Evolutionary conservation across 805 yeast genomes (phyloP).

Genomic region (Candida jianshihensis): DNA sequence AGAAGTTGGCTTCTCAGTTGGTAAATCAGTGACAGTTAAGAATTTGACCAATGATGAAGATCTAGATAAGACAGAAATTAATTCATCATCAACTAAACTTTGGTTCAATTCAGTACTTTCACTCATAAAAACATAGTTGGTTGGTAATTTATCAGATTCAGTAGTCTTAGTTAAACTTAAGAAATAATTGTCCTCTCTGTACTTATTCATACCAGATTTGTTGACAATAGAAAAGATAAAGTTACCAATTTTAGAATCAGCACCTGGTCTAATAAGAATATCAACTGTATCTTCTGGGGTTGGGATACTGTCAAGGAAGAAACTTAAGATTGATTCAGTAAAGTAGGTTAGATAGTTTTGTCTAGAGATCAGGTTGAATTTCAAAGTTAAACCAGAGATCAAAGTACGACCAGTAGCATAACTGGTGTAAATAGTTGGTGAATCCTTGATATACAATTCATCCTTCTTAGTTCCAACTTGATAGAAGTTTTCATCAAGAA

Average conservation of each 20-base stretch:
- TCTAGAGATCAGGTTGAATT: conserved; percentile 66
- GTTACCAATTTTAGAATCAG: conserved; percentile 31
- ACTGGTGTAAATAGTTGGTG: conserved; percentile 47
- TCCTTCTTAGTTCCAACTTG: conserved; percentile 59
- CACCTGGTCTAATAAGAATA: conserved; percentile 50
- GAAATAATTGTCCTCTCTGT: conserved; percentile 72
- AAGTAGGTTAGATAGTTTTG: conserved; percentile 67
- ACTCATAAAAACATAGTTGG: conserved; percentile 77
- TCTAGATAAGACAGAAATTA: conserved; percentile 37
- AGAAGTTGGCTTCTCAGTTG: conserved; percentile 59
- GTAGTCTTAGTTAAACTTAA: conserved; percentile 78
- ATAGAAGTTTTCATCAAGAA: conserved; percentile 60
- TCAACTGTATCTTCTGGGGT: conserved; percentile 54
- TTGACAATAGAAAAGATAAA: conserved; percentile 81
- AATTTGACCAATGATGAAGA: conserved; percentile 47
- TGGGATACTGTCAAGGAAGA: conserved; percentile 48
- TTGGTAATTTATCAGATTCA: conserved; percentile 65
- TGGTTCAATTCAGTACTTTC: conserved; percentile 81
- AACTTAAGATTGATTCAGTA: conserved; percentile 55
- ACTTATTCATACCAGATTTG: conserved; percentile 71
- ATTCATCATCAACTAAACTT: conserved; percentile 42
- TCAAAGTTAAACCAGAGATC: conserved; percentile 54
- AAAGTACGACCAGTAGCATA: conserved; percentile 89
- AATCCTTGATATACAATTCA: conserved; percentile 50
- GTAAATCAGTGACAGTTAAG: conserved; percentile 80